Evolutionary conservation across 768 basidiomycete species (phyloP).

Genomic region (Russula foetens): DNA sequence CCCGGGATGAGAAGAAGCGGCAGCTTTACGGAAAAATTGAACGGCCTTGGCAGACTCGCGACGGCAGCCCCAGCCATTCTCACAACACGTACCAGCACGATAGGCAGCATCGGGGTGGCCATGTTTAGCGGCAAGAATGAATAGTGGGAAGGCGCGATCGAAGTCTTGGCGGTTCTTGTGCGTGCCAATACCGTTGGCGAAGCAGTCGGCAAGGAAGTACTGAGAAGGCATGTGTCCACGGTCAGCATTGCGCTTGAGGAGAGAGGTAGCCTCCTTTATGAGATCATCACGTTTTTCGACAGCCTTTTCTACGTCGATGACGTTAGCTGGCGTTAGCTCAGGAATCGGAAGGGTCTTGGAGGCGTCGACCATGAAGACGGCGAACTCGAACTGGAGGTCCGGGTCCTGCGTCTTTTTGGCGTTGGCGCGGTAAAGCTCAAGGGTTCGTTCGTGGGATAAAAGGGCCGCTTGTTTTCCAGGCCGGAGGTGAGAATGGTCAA

Average conservation of each 20-base stretch:
- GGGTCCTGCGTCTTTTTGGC: slow-evolving; percentile 99
- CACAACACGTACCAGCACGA: slow-evolving; percentile 94
- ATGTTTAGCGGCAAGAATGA: slow-evolving; percentile 94
- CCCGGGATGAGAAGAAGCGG: slow-evolving; percentile 83
- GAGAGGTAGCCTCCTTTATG: slow-evolving; percentile 74
- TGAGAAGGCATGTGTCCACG: slow-evolving; percentile 91
- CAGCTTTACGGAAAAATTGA: slow-evolving; percentile 90
- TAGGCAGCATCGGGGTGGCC: slow-evolving; percentile 94
- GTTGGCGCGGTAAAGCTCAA: slow-evolving; percentile 95
- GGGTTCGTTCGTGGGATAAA: slow-evolving; percentile 90
- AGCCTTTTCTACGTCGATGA: slow-evolving; percentile 75
- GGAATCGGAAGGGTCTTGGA: slow-evolving; percentile 85
- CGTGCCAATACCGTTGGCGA: slow-evolving; percentile 96
- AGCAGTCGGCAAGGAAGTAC: slow-evolving; percentile 98
- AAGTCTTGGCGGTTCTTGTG: slow-evolving; percentile 89
- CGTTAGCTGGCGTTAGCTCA: slow-evolving; percentile 56
- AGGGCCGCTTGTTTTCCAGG: slow-evolving; percentile 91
- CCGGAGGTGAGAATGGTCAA: slow-evolving; percentile 87
- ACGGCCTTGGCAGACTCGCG: slow-evolving; percentile 88
- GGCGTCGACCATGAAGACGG: slow-evolving; percentile 97
- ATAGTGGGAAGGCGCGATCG: slow-evolving; percentile 93
- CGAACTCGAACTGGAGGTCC: slow-evolving; percentile 95
- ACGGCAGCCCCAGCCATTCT: slow-evolving; percentile 98
- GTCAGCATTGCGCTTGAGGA: slow-evolving; percentile 89
- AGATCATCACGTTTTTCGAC: slow-evolving; percentile 81